phyloP scores from a whole-genome alignment of 306 rosid species.

The Sindora glabra region DNA sequence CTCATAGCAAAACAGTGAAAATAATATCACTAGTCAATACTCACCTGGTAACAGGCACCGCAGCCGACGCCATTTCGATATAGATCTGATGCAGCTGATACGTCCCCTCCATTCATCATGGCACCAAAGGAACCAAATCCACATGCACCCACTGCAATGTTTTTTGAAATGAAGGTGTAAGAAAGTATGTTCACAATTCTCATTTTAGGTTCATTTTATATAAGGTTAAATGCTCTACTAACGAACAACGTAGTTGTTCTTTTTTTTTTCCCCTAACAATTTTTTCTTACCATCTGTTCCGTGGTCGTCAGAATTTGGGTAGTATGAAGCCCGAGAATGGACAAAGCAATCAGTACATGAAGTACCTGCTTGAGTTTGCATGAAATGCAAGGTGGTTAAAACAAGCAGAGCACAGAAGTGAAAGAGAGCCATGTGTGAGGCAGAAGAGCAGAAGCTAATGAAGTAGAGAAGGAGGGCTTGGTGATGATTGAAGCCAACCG shows the following conservation, averaged over 20 bases:
- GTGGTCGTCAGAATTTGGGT: conserved; percentile 61
- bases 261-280: background rate
- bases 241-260: too few species aligned
- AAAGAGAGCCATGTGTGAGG: conserved; percentile 41
- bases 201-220: background rate
- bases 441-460: background rate
- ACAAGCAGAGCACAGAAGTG: conserved; percentile 24
- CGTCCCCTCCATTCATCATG: conserved; percentile 74
- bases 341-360: conserved; percentile 54
- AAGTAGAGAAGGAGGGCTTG: conserved; percentile 7
- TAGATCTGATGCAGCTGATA: conserved; percentile 76
- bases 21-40: too few species aligned
- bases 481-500: conserved; percentile 18
- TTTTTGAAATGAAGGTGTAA: background rate
- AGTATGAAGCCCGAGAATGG: conserved; percentile 73
- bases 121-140: conserved; percentile 92
- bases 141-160: conserved; percentile 61
- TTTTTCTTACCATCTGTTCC: conserved; percentile 72
- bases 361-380: conserved; percentile 48
- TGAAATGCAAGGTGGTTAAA: conserved; percentile 38
- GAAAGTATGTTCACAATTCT: conserved; percentile 15
- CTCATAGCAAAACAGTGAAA: too few species aligned
- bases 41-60: conserved; percentile 92
- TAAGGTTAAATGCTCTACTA: too few species aligned
- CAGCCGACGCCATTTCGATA: conserved; percentile 82